Percentiles rank a stretch among this genome's conserved stretches.
phyloP scores from a whole-genome alignment of 1,284 basidiomycete species.

The Sparassis latifolia region DNA sequence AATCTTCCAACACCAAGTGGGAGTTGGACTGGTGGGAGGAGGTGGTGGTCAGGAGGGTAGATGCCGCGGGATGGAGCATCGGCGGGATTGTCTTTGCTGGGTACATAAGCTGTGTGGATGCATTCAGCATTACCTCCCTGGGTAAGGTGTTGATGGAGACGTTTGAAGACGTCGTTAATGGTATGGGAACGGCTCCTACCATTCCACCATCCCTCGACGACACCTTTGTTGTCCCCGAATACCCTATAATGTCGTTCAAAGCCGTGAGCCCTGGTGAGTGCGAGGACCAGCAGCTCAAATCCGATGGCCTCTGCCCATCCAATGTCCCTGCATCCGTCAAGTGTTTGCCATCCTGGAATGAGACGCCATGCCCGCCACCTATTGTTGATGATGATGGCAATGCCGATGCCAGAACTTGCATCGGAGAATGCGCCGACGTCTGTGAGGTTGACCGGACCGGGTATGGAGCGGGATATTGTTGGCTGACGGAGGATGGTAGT shows the following conservation, averaged over 20 bases:
- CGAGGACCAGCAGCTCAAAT: slow-evolving; percentile 29
- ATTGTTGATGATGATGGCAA: slow-evolving; percentile 30
- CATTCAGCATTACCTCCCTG: not conserved
- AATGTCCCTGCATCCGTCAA: slow-evolving; percentile 14
- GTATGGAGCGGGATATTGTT: slow-evolving; percentile 24
- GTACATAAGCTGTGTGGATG: slow-evolving; percentile 17
- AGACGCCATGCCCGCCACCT: slow-evolving; percentile 32
- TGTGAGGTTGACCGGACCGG: slow-evolving; percentile 17
- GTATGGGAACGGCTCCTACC: slow-evolving; percentile 14
- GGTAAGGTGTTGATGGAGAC: slow-evolving; percentile 9
- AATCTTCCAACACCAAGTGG: slow-evolving; percentile 12
- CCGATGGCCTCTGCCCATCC: slow-evolving; percentile 24
- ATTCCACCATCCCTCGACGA: no score
- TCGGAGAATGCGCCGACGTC: slow-evolving; percentile 33
- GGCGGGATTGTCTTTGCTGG: slow-evolving; percentile 30
- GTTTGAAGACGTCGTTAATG: slow-evolving; percentile 21
- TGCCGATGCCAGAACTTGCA: no score
- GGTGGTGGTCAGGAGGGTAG: slow-evolving; percentile 11
- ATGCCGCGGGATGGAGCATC: slow-evolving; percentile 32
- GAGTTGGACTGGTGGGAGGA: slow-evolving; percentile 13
- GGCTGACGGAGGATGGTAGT: slow-evolving; percentile 6
- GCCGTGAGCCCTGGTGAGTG: slow-evolving; percentile 10
- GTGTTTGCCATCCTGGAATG: no score
- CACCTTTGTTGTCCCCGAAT: slow-evolving; percentile 23
- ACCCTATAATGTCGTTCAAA: slow-evolving; percentile 8